phyloP scores from a whole-genome alignment of 805 yeast species.

The Kurtzmaniella cleridarum region DNA sequence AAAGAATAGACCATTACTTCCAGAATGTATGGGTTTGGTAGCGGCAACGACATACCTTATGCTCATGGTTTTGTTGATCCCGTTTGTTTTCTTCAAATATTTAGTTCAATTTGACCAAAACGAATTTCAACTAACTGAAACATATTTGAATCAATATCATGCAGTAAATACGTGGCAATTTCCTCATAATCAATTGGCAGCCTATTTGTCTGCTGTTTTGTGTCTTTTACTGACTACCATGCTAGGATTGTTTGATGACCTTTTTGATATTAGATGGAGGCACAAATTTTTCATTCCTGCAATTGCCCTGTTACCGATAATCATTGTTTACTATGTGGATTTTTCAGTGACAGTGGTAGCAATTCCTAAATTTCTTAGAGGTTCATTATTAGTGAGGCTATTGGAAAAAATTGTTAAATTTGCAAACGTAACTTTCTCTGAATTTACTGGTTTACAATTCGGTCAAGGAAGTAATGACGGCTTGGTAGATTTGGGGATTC shows the following conservation, averaged over 20 bases:
- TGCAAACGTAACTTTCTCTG: conserved; percentile 22
- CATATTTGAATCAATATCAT: conserved; percentile 30
- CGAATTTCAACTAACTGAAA: conserved; percentile 26
- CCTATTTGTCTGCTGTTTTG: conserved; percentile 77
- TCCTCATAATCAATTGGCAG: conserved; percentile 80
- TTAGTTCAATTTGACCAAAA: conserved; percentile 46
- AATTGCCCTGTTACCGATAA: conserved; percentile 84
- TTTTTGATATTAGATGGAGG: conserved; percentile 95
- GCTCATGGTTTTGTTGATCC: conserved; percentile 78
- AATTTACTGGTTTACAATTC: too few relatives aligned
- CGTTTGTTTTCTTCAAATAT: conserved; percentile 78
- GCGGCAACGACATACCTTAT: conserved; percentile 77
- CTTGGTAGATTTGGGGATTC: conserved; percentile 66
- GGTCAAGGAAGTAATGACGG: not conserved
- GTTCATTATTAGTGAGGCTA: conserved; percentile 12
- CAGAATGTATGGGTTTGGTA: conserved; percentile 92
- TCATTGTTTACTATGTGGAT: conserved; percentile 88
- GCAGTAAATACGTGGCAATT: conserved; percentile 39
- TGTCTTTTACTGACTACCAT: conserved; percentile 80
- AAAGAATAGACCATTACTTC: conserved; percentile 62
- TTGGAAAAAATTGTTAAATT: conserved; percentile 16
- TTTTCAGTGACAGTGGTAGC: conserved; percentile 87
- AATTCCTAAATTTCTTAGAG: conserved; percentile 49
- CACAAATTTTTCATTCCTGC: conserved; percentile 96
- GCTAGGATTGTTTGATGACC: conserved; percentile 87